phyloP scores from a whole-genome alignment of 805 yeast genomes.

The Metschnikowia cubensis region DNA sequence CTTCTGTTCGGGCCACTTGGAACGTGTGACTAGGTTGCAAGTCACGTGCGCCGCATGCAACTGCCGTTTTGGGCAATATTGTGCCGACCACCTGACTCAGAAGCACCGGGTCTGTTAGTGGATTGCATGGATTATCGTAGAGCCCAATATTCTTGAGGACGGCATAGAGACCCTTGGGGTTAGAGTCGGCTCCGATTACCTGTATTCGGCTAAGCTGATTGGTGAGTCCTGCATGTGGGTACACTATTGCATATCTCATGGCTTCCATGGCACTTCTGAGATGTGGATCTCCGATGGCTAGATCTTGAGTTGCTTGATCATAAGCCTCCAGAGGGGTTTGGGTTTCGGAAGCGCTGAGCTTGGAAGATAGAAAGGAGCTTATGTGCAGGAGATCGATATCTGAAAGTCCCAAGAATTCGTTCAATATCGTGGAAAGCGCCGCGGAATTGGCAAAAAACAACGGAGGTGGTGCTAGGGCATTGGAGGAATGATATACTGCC shows the following conservation, averaged over 20 bases:
- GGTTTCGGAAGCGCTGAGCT: not conserved
- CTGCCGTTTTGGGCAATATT: conserved; percentile 5
- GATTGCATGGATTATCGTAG: conserved; percentile 21
- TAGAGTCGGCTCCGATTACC: conserved; percentile 1
- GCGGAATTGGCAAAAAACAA: conserved; percentile 26
- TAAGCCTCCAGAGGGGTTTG: not conserved
- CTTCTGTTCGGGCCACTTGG: conserved; percentile 6
- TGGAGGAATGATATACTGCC: conserved; percentile 21
- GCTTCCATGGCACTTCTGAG: conserved; percentile 23
- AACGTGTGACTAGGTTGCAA: conserved; percentile 8
- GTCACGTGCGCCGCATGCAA: conserved; percentile 20
- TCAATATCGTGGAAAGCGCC: conserved; percentile 12
- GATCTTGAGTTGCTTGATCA: conserved; percentile 26
- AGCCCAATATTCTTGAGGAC: conserved; percentile 21
- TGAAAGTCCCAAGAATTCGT: conserved; percentile 11
- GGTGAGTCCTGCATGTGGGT: conserved; percentile 28
- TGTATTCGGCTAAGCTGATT: conserved; percentile 9
- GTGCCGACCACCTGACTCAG: conserved; percentile 27
- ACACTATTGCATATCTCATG: conserved; percentile 27
- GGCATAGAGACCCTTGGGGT: conserved; percentile 9
- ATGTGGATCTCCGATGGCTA: conserved; percentile 30
- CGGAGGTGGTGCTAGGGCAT: conserved; percentile 20
- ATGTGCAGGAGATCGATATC: conserved; percentile 7
- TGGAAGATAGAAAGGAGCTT: conserved; percentile 1
- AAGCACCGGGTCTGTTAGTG: conserved; percentile 25